Base-by-base conservation (phyloP, 257 asterid species). In the Salvia hispanica region DNA sequence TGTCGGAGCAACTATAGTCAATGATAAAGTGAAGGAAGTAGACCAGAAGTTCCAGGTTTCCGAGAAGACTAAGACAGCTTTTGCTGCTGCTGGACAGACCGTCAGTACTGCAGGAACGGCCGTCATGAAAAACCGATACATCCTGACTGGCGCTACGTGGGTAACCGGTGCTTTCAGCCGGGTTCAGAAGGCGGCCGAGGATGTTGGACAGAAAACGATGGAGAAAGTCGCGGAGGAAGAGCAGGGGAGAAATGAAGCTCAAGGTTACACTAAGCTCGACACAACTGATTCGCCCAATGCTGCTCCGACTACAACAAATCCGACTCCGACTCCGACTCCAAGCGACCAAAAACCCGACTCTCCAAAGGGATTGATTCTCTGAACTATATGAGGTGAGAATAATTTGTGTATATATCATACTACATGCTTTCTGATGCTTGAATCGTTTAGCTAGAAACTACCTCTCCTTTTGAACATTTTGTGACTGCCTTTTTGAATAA, bases 11-110 rank as follows among this genome's bases (percentile, higher is more conserved):
- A 77, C 85, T 4, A 69, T 86, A 18, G 85, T 84, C 36, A 86
- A 84, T 12, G 88, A 82, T 5, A 86, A 77, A 77, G 85, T 80
- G 48, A 84, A 86, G 74, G 94, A 86, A 75, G 75, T 84, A 73
- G 93, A 86, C 74, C 78, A 84, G 76, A 82, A 76, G 79, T 84
- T 78, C 60, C 90, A 84, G 69, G 94, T 86, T 25, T 72, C 90
- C 5, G 90, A 82, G 67, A 86, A 84, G 81, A 80, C 94, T 1
- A 84, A 86, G 67, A 77, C 86, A 5, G 88, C 88, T 47, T 43
- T 76, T 15, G 83, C 84, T 0, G 86, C 80, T 52, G 94, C 90
- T 44, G 94, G 84, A 80, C 90, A 84, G 73, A 78, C 82, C 0
- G 90, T 82, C 51, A 82, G 88, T 28, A 81, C 56, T 39, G 88